Percentiles rank a stretch among this genome's conserved stretches.
Conservation (phyloP, 352 stramenopile species). For the Phytophthora melonis region DNA sequence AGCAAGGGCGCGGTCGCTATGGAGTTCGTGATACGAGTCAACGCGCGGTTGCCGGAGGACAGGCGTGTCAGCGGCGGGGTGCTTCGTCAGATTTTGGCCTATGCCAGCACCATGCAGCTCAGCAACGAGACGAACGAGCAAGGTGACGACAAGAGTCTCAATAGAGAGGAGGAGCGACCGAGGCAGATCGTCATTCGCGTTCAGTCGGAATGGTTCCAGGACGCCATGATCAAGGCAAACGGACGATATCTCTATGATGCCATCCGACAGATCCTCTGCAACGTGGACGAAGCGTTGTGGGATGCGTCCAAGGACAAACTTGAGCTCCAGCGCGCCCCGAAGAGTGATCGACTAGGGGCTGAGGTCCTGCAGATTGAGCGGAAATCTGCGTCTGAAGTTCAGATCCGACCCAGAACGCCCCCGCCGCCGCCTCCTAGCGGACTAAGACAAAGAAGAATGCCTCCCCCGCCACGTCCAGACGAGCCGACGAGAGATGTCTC, state of each 20-base stretch:
- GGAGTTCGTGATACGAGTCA: slow-evolving; percentile 52
- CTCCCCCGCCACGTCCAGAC: slow-evolving; percentile 21
- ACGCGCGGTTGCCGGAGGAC: slow-evolving; percentile 40
- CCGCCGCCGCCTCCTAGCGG: slow-evolving; percentile 2
- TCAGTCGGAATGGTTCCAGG: slow-evolving; percentile 51
- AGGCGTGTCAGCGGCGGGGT: slow-evolving; percentile 42
- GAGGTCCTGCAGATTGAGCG: slow-evolving; percentile 23
- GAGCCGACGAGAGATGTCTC: slow-evolving; percentile 7
- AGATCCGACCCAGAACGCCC: slow-evolving; percentile 17
- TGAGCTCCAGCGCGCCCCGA: slow-evolving; percentile 20
- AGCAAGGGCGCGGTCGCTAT: slow-evolving; percentile 29
- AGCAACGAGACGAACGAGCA: slow-evolving; percentile 18
- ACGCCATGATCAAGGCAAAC: slow-evolving; percentile 45
- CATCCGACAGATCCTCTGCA: slow-evolving; percentile 34
- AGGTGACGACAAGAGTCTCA: slow-evolving; percentile 2
- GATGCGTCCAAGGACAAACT: slow-evolving; percentile 37
- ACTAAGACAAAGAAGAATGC: background rate
- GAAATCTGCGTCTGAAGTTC: slow-evolving; percentile 6
- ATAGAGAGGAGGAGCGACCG: slow-evolving; percentile 29
- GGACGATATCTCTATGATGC: slow-evolving; percentile 46
- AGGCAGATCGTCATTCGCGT: slow-evolving; percentile 43
- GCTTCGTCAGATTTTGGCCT: slow-evolving; percentile 42
- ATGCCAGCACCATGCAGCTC: slow-evolving; percentile 35
- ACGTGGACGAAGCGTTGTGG: slow-evolving; percentile 30
- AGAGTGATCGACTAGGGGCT: slow-evolving; percentile 7